These are phyloP conservation scores for Leptographium galeiforme DNA, from an alignment of 2,329 filamentous ascomycete genomes.

Conservation along the genomic window DNA sequence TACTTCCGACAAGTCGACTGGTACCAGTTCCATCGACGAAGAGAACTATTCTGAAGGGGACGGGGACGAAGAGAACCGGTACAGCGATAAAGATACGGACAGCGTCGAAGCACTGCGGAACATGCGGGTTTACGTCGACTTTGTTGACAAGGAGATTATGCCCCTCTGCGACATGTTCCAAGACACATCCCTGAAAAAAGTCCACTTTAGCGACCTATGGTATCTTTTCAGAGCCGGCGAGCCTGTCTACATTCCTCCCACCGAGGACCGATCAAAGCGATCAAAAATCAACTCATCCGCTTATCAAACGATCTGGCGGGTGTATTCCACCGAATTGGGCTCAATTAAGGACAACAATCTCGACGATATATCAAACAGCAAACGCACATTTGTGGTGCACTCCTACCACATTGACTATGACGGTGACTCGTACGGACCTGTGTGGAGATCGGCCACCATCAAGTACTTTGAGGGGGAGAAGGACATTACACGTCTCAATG, in stretches of 20 bases:
- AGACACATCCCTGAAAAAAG: slow-evolving; percentile 10
- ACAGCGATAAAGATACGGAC: slow-evolving; percentile 22
- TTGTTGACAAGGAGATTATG: slow-evolving; percentile 28
- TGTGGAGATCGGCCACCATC: slow-evolving; percentile 23
- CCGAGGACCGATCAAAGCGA: neutral
- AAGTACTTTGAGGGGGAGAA: slow-evolving; percentile 23
- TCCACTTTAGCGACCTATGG: slow-evolving; percentile 29
- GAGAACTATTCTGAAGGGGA: slow-evolving; percentile 3
- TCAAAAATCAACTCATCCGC: neutral
- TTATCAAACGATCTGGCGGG: slow-evolving; percentile 4
- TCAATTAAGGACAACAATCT: neutral
- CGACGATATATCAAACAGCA: neutral
- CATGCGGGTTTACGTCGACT: slow-evolving; percentile 29
- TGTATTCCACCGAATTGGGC: slow-evolving; percentile 1
- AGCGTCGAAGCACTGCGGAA: slow-evolving; percentile 11
- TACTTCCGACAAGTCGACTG: neutral
- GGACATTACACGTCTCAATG: slow-evolving; percentile 22
- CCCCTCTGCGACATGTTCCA: slow-evolving; percentile 18
- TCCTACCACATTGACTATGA: slow-evolving; percentile 29
- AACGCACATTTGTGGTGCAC: neutral
- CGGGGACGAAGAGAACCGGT: slow-evolving; percentile 14
- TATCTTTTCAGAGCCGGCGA: slow-evolving; percentile 26
- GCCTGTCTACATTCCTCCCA: slow-evolving; percentile 20
- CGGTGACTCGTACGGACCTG: slow-evolving; percentile 23
- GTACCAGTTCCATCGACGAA: neutral